Evolutionary conservation across 2,329 filamentous ascomycete genomes (phyloP).

Genomic region (Neoarthrinium moseri): DNA sequence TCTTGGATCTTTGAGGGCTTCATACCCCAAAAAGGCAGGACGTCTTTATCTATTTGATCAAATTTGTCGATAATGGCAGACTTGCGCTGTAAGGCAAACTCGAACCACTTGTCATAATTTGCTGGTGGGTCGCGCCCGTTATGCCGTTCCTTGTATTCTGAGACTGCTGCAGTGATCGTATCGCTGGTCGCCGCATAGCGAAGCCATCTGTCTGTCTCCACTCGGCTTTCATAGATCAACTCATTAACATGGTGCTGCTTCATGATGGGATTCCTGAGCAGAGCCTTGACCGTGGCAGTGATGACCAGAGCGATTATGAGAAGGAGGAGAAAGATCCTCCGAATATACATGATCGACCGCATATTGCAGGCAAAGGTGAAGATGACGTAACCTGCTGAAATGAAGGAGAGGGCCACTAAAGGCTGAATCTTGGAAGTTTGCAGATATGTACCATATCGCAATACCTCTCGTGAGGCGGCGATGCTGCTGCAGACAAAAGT

Average conservation of each 20-base stretch:
- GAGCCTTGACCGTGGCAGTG: slow-evolving; percentile 34
- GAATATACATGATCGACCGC: slow-evolving; percentile 40
- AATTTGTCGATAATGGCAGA: slow-evolving; percentile 79
- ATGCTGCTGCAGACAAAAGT: slow-evolving; percentile 41
- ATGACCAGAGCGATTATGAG: slow-evolving; percentile 37
- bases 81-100: slow-evolving; percentile 66
- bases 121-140: slow-evolving; percentile 72
- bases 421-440: slow-evolving; percentile 35
- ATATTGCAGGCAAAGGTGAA: slow-evolving; percentile 45
- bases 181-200: slow-evolving; percentile 44
- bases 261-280: slow-evolving; percentile 26
- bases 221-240: slow-evolving; percentile 47
- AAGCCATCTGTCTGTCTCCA: slow-evolving; percentile 49
- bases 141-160: slow-evolving; percentile 50
- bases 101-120: slow-evolving; percentile 82
- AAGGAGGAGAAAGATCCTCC: slow-evolving; percentile 37
- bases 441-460: slow-evolving; percentile 43
- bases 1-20: slow-evolving; percentile 66
- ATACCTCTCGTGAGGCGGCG: slow-evolving; percentile 33
- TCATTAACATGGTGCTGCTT: slow-evolving; percentile 45
- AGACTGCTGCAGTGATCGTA: slow-evolving; percentile 44
- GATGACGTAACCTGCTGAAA: slow-evolving; percentile 38
- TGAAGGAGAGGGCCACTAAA: slow-evolving; percentile 36
- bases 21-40: slow-evolving; percentile 77
- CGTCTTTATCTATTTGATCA: slow-evolving; percentile 71